A percentile compares a stretch with the other conserved stretches of the same genome.
phyloP scores from a whole-genome alignment of 1,284 basidiomycete genomes.

The Ganoderma multipileum region DNA sequence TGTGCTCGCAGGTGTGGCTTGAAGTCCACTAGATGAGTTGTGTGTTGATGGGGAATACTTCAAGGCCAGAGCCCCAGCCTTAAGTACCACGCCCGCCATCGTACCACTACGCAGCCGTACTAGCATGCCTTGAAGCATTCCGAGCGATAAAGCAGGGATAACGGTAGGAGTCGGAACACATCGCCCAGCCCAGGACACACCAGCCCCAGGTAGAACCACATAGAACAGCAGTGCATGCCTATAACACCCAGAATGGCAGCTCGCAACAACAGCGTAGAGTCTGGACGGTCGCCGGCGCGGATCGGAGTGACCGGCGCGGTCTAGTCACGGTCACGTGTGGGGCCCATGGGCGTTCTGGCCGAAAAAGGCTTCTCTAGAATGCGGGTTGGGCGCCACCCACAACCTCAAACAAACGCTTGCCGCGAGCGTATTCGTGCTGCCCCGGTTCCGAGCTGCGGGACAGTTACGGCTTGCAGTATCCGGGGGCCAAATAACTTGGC shows the following conservation, averaged over 20 bases:
- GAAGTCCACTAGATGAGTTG: constrained; percentile 23
- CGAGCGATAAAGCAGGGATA: not conserved
- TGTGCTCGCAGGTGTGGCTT: constrained; percentile 13
- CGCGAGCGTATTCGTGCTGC: not conserved
- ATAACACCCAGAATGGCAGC: constrained; percentile 13
- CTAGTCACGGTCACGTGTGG: constrained; percentile 30
- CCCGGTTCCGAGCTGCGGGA: not conserved
- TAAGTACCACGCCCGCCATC: constrained; percentile 21
- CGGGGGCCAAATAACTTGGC: not conserved
- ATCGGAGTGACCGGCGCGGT: constrained; percentile 11
- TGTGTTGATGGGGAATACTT: constrained; percentile 28
- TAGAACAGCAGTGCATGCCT: not conserved
- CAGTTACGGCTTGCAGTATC: not conserved
- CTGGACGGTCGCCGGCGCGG: constrained; percentile 22
- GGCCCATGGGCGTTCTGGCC: constrained; percentile 30
- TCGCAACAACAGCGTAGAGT: constrained; percentile 9
- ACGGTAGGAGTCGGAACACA: constrained; percentile 34
- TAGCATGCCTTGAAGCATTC: not conserved
- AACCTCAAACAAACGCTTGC: constrained; percentile 28
- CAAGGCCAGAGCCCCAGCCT: constrained; percentile 19
- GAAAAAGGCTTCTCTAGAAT: constrained; percentile 30
- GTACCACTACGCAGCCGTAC: constrained; percentile 5
- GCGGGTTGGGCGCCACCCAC: constrained; percentile 22
- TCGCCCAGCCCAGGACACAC: constrained; percentile 30
- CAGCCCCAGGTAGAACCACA: constrained; percentile 25